These are phyloP conservation scores for Botryotinia calthae DNA, from an alignment of 2,329 filamentous ascomycete species.

Conservation along the genomic window DNA sequence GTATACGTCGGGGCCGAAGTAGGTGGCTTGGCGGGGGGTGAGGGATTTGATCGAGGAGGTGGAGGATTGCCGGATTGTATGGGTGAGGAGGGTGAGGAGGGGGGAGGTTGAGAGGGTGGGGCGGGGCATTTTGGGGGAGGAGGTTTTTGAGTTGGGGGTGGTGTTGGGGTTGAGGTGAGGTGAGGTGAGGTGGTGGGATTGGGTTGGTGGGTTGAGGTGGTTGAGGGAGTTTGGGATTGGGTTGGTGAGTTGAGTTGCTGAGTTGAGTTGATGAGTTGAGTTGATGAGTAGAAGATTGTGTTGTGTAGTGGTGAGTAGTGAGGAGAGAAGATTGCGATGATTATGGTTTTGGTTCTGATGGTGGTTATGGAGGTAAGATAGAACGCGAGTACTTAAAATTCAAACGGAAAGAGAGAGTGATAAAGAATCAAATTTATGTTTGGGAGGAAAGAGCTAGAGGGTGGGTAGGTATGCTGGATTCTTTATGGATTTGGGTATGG, in stretches of 20 bases:
- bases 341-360: background rate
- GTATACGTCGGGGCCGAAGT: conserved; percentile 8
- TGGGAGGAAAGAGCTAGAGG: background rate
- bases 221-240: background rate
- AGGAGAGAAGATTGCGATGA: background rate
- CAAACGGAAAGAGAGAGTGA: background rate
- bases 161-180: too few species aligned
- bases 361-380: background rate
- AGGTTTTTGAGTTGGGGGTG: background rate
- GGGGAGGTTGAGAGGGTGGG: background rate
- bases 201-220: background rate
- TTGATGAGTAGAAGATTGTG: background rate
- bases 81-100: background rate
- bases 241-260: background rate
- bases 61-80: background rate
- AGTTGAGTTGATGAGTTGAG: background rate
- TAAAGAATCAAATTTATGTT: too few species aligned
- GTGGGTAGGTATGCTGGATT: too few species aligned
- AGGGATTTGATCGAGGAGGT: background rate
- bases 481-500: too few species aligned
- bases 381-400: background rate
- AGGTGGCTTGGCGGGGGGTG: background rate
- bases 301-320: too few species aligned
- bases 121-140: background rate
- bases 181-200: too few species aligned